Percentiles rank a stretch among this genome's conserved stretches.
Conservation (phyloP, 2,329 filamentous ascomycete genomes). For the Sporothrix protearum region DNA sequence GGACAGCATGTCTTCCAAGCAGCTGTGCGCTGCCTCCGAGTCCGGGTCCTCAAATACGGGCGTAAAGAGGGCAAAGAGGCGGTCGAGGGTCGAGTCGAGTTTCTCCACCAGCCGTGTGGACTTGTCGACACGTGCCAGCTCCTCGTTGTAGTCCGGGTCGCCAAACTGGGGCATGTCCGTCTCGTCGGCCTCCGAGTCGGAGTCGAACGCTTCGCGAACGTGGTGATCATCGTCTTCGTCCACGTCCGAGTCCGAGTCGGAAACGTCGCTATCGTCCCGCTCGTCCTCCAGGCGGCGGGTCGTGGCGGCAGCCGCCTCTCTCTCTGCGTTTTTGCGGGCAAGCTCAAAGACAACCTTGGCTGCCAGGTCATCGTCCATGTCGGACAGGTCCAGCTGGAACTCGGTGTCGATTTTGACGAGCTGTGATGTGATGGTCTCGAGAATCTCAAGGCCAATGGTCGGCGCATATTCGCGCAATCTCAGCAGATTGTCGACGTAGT, state of each 20-base stretch:
- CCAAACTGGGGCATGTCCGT: slow-evolving; percentile 68
- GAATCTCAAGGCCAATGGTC: slow-evolving; percentile 72
- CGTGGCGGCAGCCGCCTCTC: background rate
- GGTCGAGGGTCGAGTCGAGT: slow-evolving; percentile 84
- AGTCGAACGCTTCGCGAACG: slow-evolving; percentile 34
- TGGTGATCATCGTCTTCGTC: slow-evolving; percentile 9
- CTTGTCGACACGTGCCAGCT: slow-evolving; percentile 61
- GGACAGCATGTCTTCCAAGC: slow-evolving; percentile 73
- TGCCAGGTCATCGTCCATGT: slow-evolving; percentile 83
- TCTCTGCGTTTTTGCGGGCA: slow-evolving; percentile 27
- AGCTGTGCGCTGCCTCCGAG: slow-evolving; percentile 64
- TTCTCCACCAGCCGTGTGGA: slow-evolving; percentile 83
- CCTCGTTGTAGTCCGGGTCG: slow-evolving; percentile 62
- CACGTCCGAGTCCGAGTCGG: slow-evolving; percentile 35
- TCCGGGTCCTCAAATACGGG: slow-evolving; percentile 67
- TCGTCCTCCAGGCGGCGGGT: background rate
- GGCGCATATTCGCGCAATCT: slow-evolving; percentile 73
- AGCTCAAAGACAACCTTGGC: slow-evolving; percentile 64
- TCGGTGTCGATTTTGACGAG: slow-evolving; percentile 93
- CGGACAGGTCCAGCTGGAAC: slow-evolving; percentile 89
- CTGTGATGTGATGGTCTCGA: slow-evolving; percentile 78
- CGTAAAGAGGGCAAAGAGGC: slow-evolving; percentile 79
- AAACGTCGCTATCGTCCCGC: slow-evolving; percentile 36
- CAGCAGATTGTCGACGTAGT: slow-evolving; percentile 84
- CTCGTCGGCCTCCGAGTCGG: slow-evolving; percentile 49